A percentile compares a stretch with the other conserved stretches of the same genome.
phyloP scores from a whole-genome alignment of 192 early-diverging fungal species.

The Cladochytrium replicatum region DNA sequence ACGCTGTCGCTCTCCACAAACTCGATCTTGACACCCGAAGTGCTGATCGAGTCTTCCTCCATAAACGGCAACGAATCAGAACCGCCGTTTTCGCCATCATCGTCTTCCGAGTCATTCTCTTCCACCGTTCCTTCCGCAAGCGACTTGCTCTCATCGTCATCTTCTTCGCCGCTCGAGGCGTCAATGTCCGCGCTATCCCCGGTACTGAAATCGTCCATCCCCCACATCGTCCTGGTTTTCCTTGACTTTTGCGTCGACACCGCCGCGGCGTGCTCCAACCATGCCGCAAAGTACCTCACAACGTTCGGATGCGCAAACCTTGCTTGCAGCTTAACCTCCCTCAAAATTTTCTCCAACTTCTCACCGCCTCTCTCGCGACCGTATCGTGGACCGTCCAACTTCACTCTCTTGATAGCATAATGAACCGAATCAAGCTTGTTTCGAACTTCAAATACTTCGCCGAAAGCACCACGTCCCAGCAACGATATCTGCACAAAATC shows the following conservation, averaged over 20 bases:
- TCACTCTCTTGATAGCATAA: conserved; percentile 87
- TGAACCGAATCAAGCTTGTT: conserved; percentile 82
- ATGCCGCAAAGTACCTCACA: conserved; percentile 84
- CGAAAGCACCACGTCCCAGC: conserved; percentile 90
- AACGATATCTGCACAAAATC: conserved; percentile 67
- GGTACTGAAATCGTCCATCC: conserved; percentile 4
- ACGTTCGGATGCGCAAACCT: conserved; percentile 80
- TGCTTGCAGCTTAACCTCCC: conserved; percentile 86
- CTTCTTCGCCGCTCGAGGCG: too few species aligned
- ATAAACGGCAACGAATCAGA: too few species aligned
- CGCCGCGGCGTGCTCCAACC: conserved; percentile 64
- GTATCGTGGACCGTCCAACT: conserved; percentile 15
- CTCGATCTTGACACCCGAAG: too few species aligned
- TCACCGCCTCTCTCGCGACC: conserved; percentile 30
- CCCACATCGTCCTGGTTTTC: background rate
- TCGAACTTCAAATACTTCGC: conserved; percentile 67
- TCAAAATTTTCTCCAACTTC: conserved; percentile 56
- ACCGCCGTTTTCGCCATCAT: conserved; percentile 4
- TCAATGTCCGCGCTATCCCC: too few species aligned
- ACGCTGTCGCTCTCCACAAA: too few species aligned
- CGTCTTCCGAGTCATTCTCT: conserved; percentile 13
- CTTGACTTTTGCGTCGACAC: background rate
- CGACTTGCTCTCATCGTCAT: conserved; percentile 11
- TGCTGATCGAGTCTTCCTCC: too few species aligned
- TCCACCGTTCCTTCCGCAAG: too few species aligned